Evolutionary conservation across 306 rosid species (phyloP).

Genomic region (Cicer bijugum): DNA sequence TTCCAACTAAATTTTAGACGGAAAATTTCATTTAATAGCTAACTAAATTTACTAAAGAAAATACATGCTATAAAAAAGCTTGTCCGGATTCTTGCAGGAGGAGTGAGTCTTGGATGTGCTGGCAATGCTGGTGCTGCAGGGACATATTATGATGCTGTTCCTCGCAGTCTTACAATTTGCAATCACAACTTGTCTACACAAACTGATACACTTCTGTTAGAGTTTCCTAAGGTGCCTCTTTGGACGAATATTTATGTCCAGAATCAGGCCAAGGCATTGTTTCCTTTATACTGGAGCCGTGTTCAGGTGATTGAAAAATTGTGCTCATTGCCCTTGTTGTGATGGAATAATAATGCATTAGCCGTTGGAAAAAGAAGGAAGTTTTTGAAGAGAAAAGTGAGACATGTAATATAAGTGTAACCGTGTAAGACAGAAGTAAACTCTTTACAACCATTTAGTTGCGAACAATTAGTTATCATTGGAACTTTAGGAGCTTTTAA

Average conservation of each 20-base stretch:
- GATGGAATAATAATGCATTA: conserved; percentile 29
- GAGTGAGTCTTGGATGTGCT: conserved; percentile 85
- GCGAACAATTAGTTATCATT: not conserved
- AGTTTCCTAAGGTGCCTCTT: conserved; percentile 89
- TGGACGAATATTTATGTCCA: conserved; percentile 90
- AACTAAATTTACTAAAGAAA: conserved; percentile 30
- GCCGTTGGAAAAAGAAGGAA: not conserved
- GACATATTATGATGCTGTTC: conserved; percentile 93
- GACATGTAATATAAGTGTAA: not conserved
- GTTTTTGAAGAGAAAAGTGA: not conserved
- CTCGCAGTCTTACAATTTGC: conserved; percentile 81
- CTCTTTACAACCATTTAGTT: conserved; percentile 5
- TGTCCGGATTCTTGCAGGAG: conserved; percentile 63
- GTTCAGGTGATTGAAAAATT: conserved; percentile 77
- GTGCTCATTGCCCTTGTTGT: conserved; percentile 29
- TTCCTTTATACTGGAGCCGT: conserved; percentile 96
- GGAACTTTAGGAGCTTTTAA: not conserved
- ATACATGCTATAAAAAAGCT: conserved; percentile 25
- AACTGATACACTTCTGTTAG: conserved; percentile 88
- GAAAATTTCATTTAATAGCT: conserved; percentile 4
- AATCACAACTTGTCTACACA: conserved; percentile 79
- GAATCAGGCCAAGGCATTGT: conserved; percentile 93
- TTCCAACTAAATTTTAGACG: conserved; percentile 27
- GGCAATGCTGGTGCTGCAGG: conserved; percentile 95
- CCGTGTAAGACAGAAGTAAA: not conserved